Evolutionary conservation across 2,329 filamentous ascomycete genomes (phyloP), one percentile per base, ranked within the genome.

Genomic region (Pestalotiopsis sp.): DNA sequence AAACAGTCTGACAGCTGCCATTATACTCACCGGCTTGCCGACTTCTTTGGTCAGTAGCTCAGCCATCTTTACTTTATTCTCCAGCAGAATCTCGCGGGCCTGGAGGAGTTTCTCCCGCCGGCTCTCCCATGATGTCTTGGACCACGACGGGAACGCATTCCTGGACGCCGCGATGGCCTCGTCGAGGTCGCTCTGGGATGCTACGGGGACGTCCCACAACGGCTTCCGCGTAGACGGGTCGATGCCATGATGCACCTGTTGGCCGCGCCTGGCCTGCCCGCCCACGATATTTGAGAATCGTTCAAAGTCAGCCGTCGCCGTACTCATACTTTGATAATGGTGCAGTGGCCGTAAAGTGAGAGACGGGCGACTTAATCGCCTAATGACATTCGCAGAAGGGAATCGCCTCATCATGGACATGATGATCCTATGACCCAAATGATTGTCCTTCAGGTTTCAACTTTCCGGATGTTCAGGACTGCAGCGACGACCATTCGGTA

Each of bases 11-110:
- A n/a, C n/a, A 9, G 6, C 6, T 17, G 7, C 1, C 7, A 7
- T 36, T 6, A 39, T 14, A 68, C 72, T 58, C 7, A 73, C 72
- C 11, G 72, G 58, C 23, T 71, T 70, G 25, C 73, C 74, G 17
- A 67, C 61, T 45, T 75, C 73, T 41, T 64, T 72, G n/a, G 69
- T 66, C 0, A 73, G 38, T 12, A 74, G 31, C 13, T 49, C 62
- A 12, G 62, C 62, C 62, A 64, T 64, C 14, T 64, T 14, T 17
- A 39, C 39, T 39, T 52, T 56, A n/a, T 64, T 49, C 23, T 49
- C 38, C 12, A 52, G 23, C 3, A 64, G 20, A 7, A 56, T 25
- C 13, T 64, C 39, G 38, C 62, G 38, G 14, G 62, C 62, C 20
- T 25, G 39, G 14, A 49, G 62, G 17, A 64, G 11, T 39, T 49